phyloP scores from a whole-genome alignment of 306 rosid genomes.

The Senna tora region DNA sequence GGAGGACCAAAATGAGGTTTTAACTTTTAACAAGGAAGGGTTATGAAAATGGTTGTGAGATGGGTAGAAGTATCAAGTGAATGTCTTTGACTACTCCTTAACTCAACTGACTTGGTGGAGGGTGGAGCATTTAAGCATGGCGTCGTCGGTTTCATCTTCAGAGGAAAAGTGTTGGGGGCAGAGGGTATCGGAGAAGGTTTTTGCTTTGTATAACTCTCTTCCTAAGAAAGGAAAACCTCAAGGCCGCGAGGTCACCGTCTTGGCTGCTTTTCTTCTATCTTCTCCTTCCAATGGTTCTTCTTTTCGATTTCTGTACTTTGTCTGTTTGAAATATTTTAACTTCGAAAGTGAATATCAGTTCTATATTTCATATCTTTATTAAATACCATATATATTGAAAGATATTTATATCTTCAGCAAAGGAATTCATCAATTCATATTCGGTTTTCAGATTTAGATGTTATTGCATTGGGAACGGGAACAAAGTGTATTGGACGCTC shows the following conservation, averaged over 20 bases:
- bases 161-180: conserved; percentile 46
- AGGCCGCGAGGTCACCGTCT: conserved; percentile 85
- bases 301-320: background rate
- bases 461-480: conserved; percentile 88
- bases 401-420: background rate
- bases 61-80: too few species aligned
- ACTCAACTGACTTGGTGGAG: too few species aligned
- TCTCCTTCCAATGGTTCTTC: conserved; percentile 72
- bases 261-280: conserved; percentile 82
- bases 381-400: background rate
- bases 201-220: conserved; percentile 59
- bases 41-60: too few species aligned
- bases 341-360: too few species aligned
- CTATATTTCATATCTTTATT: too few species aligned
- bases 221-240: conserved; percentile 95
- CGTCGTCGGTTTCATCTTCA: conserved; percentile 40
- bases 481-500: conserved; percentile 91
- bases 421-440: conserved; percentile 5
- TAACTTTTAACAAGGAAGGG: too few species aligned
- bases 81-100: too few species aligned
- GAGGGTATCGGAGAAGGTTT: conserved; percentile 60
- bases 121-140: conserved; percentile 50
- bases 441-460: conserved; percentile 59
- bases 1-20: too few species aligned
- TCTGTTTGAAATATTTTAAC: too few species aligned